A percentile compares a stretch with the other conserved stretches of the same genome.
Conservation (phyloP, 306 rosid species). For the Canavalia gladiata region DNA sequence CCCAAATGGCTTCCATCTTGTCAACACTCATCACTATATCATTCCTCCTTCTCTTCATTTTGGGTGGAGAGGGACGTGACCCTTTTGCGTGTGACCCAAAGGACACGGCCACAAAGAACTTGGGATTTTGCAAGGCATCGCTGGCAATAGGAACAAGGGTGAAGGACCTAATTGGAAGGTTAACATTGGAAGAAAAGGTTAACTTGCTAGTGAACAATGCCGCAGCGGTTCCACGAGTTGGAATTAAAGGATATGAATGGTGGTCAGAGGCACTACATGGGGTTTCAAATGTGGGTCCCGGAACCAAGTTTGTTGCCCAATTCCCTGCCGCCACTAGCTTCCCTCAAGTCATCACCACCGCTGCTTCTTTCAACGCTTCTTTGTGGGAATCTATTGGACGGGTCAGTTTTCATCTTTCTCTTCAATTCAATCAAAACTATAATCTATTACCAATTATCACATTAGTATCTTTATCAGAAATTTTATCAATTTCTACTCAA, state of each 20-base stretch:
- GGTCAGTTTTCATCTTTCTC: constrained; percentile 51
- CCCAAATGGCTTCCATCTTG: constrained; percentile 50
- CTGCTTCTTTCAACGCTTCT: constrained; percentile 83
- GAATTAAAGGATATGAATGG: constrained; percentile 85
- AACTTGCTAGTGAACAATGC: constrained; percentile 72
- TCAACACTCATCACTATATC: constrained; percentile 22
- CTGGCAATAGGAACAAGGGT: constrained; percentile 61
- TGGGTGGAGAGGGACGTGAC: constrained; percentile 52
- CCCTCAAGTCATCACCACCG: constrained; percentile 91
- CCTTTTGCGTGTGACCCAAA: constrained; percentile 78
- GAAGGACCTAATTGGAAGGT: constrained; percentile 70
- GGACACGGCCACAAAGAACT: constrained; percentile 43
- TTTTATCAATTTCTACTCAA: too few relatives aligned
- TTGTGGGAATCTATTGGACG: constrained; percentile 87
- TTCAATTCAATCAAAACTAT: background rate
- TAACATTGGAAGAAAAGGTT: constrained; percentile 78
- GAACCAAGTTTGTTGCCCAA: constrained; percentile 68
- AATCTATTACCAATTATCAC: too few relatives aligned
- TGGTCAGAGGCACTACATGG: constrained; percentile 97
- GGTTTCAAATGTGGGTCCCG: constrained; percentile 90
- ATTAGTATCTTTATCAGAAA: too few relatives aligned
- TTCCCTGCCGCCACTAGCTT: constrained; percentile 88
- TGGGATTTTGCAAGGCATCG: constrained; percentile 61
- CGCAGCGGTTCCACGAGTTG: constrained; percentile 70
- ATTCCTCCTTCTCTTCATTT: background rate